Evolutionary conservation across 148 eudicot species (phyloP).

Genomic region (Fagopyrum tataricum): DNA sequence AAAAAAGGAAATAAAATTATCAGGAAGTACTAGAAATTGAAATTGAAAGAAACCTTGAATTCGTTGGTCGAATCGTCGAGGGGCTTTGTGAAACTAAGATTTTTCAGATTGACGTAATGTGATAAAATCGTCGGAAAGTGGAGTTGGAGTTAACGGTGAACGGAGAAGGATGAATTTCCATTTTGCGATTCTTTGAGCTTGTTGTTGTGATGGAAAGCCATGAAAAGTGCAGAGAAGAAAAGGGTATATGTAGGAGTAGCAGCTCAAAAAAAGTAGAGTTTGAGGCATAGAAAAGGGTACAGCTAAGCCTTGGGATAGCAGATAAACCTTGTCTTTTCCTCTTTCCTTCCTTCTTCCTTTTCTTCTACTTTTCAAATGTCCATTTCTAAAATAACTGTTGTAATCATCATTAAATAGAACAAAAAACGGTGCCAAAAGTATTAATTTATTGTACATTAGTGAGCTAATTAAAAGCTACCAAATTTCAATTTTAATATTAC

Average conservation of each 20-base stretch:
- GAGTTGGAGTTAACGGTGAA: background rate
- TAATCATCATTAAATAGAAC: background rate
- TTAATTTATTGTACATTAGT: too few species aligned
- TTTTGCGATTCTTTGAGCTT: background rate
- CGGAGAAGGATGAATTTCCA: conserved; percentile 4
- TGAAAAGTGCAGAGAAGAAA: background rate
- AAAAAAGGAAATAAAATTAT: background rate
- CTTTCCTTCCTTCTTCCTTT: background rate
- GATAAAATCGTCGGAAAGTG: background rate
- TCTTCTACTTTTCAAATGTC: background rate
- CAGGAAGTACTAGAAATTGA: too few species aligned
- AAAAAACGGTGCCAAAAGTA: too few species aligned
- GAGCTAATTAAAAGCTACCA: too few species aligned
- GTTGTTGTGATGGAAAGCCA: background rate
- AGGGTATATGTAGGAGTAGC: background rate
- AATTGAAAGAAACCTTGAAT: conserved; percentile 8
- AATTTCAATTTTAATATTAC: too few species aligned
- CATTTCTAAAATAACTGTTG: background rate
- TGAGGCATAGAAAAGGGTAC: background rate
- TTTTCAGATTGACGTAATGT: background rate
- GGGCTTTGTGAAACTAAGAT: background rate
- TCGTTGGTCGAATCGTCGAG: background rate
- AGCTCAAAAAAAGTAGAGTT: background rate
- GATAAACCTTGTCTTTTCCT: background rate
- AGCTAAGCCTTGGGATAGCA: background rate